Base-by-base conservation (phyloP, 495 filamentous ascomycete genomes). In the Trichocladium uniseriatum region DNA sequence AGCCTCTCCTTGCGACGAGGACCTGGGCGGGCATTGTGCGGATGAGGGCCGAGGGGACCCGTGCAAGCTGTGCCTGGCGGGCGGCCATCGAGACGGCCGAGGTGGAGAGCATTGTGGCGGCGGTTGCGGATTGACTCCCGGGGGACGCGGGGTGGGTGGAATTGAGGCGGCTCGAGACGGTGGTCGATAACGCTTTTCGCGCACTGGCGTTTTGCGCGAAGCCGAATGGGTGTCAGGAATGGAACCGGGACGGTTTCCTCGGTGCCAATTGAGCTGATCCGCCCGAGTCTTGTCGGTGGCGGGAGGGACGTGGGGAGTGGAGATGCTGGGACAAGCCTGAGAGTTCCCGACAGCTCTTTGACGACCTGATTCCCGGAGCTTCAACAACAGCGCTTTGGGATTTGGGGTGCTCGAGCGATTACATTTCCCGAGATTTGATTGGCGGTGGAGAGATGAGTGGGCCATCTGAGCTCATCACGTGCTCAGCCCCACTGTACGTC, bases 1-100 rank as follows among this genome's bases (percentile, higher is more conserved):
- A 86, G 58, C 79, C 79, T 52, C 59, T 45, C 28, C 81, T 58
- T 19, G 43, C 36, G 20, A 52, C 31, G 18, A 56, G 15, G 6
- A 45, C n/a, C 41, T 56, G 63, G 37, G 51, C 58, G 51, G 63
- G 60, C 46, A 65, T 60, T 55, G 55, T 54, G 42, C 54, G 57
- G 31, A 61, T 46, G 20, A 43, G 13, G 37, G 43, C n/a, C 10
- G 44, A 39, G 6, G 40, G 38, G 6, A 19, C 19, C 20, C 45
- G 49, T 11, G 43, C 44, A n/a, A 65, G 67, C 38, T 64, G 43
- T 6, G 70, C 59, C 57, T 71, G 69, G 42, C 67, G 66, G 20
- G 69, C 64, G 52, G 58, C 66, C 56, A 62, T 52, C 19, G 60
- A 58, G 42, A 57, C 53, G 34, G 63, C 52, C 31, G 67, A 57